Percentiles rank a stretch among this genome's conserved stretches.
Conservation (phyloP, 768 basidiomycete genomes). For the Tephrocybe sp. region DNA sequence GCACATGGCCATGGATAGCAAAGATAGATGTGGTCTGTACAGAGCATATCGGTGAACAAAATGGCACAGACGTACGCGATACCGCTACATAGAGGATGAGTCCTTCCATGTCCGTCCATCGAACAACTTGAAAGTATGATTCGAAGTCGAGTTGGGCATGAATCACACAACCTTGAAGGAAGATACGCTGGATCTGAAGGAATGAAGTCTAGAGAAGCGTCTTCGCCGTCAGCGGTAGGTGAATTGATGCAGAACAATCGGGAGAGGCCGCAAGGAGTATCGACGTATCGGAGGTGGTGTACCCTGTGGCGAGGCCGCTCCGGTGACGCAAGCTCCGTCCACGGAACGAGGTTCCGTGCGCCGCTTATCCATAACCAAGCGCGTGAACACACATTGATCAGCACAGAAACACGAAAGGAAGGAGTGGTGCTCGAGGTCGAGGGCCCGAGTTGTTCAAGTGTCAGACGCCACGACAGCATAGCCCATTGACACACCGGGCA, state of each 20-base stretch:
- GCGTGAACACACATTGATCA: too few relatives aligned
- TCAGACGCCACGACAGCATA: background rate
- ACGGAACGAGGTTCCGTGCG: slow-evolving; percentile 1
- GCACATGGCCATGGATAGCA: background rate
- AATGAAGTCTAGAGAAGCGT: too few relatives aligned
- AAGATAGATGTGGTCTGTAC: background rate
- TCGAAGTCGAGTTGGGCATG: background rate
- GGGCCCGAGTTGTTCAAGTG: too few relatives aligned
- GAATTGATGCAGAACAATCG: too few relatives aligned
- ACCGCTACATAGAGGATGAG: background rate
- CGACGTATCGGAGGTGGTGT: background rate
- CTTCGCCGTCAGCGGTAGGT: too few relatives aligned
- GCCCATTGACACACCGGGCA: background rate
- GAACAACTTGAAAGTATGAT: background rate
- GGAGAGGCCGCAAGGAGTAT: background rate
- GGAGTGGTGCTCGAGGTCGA: too few relatives aligned
- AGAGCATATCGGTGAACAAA: slow-evolving; percentile 14
- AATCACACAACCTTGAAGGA: too few relatives aligned
- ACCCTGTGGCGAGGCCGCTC: slow-evolving; percentile 13
- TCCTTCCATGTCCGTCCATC: background rate
- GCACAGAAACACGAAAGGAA: too few relatives aligned
- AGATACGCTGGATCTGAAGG: background rate
- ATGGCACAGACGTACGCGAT: background rate
- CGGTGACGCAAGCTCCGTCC: slow-evolving; percentile 7
- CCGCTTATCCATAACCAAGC: background rate